A percentile compares a stretch with the other conserved stretches of the same genome.
These are phyloP conservation scores for Pseudogymnoascus sp. DNA, from an alignment of 2,329 filamentous ascomycete species.

Conservation along the genomic window DNA sequence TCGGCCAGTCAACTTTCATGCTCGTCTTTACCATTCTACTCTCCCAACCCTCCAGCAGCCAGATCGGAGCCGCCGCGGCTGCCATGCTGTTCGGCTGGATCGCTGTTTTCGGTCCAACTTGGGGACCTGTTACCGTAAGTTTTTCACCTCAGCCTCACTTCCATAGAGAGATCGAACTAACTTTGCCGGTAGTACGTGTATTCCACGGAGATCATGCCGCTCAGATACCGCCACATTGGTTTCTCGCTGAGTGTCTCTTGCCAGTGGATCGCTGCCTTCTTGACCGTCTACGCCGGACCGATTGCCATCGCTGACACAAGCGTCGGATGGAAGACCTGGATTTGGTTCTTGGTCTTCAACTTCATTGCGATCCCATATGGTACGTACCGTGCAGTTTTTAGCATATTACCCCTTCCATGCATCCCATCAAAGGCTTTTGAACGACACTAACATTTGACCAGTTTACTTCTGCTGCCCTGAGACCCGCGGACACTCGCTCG, in stretches of 20 bases:
- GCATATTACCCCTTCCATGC: background rate
- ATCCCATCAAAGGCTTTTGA: background rate
- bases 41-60: background rate
- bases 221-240: conserved; percentile 31
- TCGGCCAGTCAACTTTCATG: conserved; percentile 25
- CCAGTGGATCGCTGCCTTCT: conserved; percentile 31
- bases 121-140: conserved; percentile 23
- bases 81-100: conserved; percentile 30
- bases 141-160: background rate
- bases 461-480: conserved; percentile 27
- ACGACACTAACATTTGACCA: conserved; percentile 23
- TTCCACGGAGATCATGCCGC: conserved; percentile 29
- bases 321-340: conserved; percentile 30
- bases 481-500: conserved; percentile 25
- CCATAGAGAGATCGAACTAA: background rate
- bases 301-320: conserved; percentile 24
- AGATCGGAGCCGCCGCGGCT: conserved; percentile 23
- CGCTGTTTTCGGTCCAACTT: conserved; percentile 28
- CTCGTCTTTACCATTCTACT: conserved; percentile 24
- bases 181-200: conserved; percentile 25
- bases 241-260: conserved; percentile 27
- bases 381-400: background rate
- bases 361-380: conserved; percentile 26
- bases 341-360: conserved; percentile 30
- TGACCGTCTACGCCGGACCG: conserved; percentile 31